phyloP scores from a whole-genome alignment of 129 eudicot species.

The Lactuca sativa region DNA sequence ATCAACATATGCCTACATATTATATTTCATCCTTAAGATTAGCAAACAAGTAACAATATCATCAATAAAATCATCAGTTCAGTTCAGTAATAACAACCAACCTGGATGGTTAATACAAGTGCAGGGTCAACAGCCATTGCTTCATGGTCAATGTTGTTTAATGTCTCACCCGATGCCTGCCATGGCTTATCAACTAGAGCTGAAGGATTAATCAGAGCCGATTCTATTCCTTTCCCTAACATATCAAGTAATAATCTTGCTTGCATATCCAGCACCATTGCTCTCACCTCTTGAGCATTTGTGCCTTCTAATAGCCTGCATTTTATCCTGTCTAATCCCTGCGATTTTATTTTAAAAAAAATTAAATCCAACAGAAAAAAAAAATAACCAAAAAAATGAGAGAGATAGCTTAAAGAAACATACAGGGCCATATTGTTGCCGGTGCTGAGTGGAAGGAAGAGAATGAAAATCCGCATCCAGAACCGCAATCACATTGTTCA shows the following conservation, averaged over 20 bases:
- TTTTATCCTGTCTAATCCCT: slow-evolving; percentile 95
- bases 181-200: slow-evolving; percentile 88
- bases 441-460: slow-evolving; percentile 91
- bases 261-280: slow-evolving; percentile 99
- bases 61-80: too few relatives aligned
- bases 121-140: slow-evolving; percentile 98
- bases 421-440: slow-evolving; percentile 98
- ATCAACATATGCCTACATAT: slow-evolving; percentile 93
- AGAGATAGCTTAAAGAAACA: slow-evolving; percentile 34
- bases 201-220: slow-evolving; percentile 90
- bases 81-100: slow-evolving; percentile 4
- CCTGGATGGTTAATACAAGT: slow-evolving; percentile 83
- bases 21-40: too few relatives aligned
- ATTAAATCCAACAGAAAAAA: not conserved
- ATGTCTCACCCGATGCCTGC: slow-evolving; percentile 86
- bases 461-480: slow-evolving; percentile 99
- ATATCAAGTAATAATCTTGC: slow-evolving; percentile 92
- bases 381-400: not conserved
- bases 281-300: slow-evolving; percentile 96
- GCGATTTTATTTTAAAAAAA: slow-evolving; percentile 23
- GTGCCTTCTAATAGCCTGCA: slow-evolving; percentile 97
- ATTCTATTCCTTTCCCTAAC: slow-evolving; percentile 98
- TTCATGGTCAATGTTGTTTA: slow-evolving; percentile 73
- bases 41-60: too few relatives aligned
- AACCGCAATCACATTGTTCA: slow-evolving; percentile 94